Evolutionary conservation across 495 filamentous ascomycete genomes (phyloP).

Genomic region (Aspergillus nidulans): DNA sequence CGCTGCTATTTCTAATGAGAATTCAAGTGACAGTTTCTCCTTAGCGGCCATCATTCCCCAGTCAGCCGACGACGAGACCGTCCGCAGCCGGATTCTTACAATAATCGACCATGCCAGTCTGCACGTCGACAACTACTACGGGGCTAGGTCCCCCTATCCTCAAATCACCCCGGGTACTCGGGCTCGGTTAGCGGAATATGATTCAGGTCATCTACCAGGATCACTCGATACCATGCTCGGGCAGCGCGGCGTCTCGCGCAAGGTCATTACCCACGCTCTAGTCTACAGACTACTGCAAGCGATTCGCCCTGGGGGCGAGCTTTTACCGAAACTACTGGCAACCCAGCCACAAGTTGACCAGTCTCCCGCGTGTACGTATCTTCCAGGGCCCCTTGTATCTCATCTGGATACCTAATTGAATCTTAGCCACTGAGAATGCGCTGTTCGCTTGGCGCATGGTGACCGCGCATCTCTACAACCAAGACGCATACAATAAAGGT

Average conservation of each 20-base stretch:
- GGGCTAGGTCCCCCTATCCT: not conserved
- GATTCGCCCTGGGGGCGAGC: conserved; percentile 13
- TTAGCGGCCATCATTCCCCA: conserved; percentile 9
- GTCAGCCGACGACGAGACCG: conserved; percentile 22
- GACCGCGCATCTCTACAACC: conserved; percentile 15
- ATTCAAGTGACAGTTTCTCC: not conserved
- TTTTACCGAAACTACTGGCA: conserved; percentile 18
- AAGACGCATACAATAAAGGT: not conserved
- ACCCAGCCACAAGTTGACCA: not conserved
- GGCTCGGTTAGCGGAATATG: conserved; percentile 10
- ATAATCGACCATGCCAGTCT: conserved; percentile 26
- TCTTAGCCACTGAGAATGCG: not conserved
- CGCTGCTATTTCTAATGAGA: not conserved
- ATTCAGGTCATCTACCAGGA: conserved; percentile 14
- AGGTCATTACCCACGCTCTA: conserved; percentile 21
- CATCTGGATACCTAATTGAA: not conserved
- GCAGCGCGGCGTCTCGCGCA: conserved; percentile 10
- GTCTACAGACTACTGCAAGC: conserved; percentile 13
- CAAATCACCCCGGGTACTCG: not conserved
- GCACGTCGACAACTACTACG: conserved; percentile 31
- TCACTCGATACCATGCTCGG: conserved; percentile 14
- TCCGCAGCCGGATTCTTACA: conserved; percentile 16
- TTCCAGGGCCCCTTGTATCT: not conserved
- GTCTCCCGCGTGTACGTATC: not conserved
- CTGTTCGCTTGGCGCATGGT: conserved; percentile 28